Evolutionary conservation across 495 filamentous ascomycete genomes (phyloP), one percentile per base, ranked within the genome.

Genomic region (Podospora anserina): DNA sequence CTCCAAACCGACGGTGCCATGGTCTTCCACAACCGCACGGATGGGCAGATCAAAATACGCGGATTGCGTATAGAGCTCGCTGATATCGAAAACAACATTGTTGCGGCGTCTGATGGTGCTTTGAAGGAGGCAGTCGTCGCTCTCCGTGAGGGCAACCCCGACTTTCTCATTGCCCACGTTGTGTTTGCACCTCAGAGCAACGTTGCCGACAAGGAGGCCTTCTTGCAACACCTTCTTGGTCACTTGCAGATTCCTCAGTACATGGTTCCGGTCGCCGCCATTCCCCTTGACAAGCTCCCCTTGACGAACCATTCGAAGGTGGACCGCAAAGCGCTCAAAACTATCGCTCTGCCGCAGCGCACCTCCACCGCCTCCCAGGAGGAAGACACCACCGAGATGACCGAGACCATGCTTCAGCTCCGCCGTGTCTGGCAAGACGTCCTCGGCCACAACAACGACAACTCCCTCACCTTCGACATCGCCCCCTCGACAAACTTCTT

Each of bases 21-120:
- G 1, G 56, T 79, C 0, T 71, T 83, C 53, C 58, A 74, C 0
- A 77, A 78, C 2, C 80, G 86, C 1, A 78, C 84, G 6, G 69
- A 65, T 0, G 83, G 83, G 5, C 82, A 85, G 69, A 69, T 87
- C 54, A 88, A 88, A 66, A 54, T 88, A 3, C 73, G 81, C 0
- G 86, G 86, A 0, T 63, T 86, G 6, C 83, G 86, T 0, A 80
- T 87, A 11, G 84, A 88, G 5, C 66, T 88, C 0, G 63, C 76
- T 16, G 86, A 88, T 15, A 75, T 88, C 5, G 84, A 85, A 68
- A 23, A 18, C 2, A 67, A 69, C 9, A 74, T 86, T 0, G 2
- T 84, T 3, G 11, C 65, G 1, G 61, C 70, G 0, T 68, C 78
- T 1, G 63, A 72, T 0, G 78, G 77, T 1, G 34, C 23, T 0